Percentiles rank a stretch among this genome's conserved stretches.
Evolutionary conservation across 805 yeast species (phyloP).

Genomic region (Candida palmyrensis): DNA sequence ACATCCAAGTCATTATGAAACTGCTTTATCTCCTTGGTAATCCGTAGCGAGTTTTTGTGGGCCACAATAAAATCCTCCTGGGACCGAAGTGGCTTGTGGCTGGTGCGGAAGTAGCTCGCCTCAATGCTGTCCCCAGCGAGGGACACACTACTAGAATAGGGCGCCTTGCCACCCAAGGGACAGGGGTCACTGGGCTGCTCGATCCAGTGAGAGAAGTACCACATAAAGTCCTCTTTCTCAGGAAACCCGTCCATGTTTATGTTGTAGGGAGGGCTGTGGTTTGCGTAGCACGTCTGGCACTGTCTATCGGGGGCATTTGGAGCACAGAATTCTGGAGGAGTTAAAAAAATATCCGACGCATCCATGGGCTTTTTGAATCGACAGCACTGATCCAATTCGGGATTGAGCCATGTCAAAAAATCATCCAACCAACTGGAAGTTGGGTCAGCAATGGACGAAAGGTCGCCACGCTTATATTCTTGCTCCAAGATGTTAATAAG

Average conservation of each 20-base stretch:
- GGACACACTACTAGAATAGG: slow-evolving; percentile 61
- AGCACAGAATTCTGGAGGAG: slow-evolving; percentile 50
- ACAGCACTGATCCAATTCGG: slow-evolving; percentile 83
- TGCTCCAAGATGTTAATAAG: slow-evolving; percentile 78
- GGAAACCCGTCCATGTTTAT: slow-evolving; percentile 83
- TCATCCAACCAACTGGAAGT: slow-evolving; percentile 93
- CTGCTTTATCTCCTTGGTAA: slow-evolving; percentile 50
- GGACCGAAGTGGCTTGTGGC: slow-evolving; percentile 74
- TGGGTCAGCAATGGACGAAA: slow-evolving; percentile 73
- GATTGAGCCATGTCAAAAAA: slow-evolving; percentile 80
- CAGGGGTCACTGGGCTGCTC: slow-evolving; percentile 81
- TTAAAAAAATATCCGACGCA: slow-evolving; percentile 22
- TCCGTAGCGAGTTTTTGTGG: slow-evolving; percentile 63
- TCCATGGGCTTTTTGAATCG: slow-evolving; percentile 60
- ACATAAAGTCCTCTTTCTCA: slow-evolving; percentile 60
- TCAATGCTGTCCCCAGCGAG: slow-evolving; percentile 33
- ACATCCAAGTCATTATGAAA: slow-evolving; percentile 43
- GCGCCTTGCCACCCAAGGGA: slow-evolving; percentile 94
- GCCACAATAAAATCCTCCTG: slow-evolving; percentile 83
- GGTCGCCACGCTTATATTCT: slow-evolving; percentile 63
- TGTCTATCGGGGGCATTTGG: slow-evolving; percentile 63
- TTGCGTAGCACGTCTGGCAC: slow-evolving; percentile 69
- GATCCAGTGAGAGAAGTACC: slow-evolving; percentile 77
- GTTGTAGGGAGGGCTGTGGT: slow-evolving; percentile 58
- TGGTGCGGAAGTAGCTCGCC: slow-evolving; percentile 71